phyloP scores from a whole-genome alignment of 305 asterid genomes.

The Ilex paraguariensis region DNA sequence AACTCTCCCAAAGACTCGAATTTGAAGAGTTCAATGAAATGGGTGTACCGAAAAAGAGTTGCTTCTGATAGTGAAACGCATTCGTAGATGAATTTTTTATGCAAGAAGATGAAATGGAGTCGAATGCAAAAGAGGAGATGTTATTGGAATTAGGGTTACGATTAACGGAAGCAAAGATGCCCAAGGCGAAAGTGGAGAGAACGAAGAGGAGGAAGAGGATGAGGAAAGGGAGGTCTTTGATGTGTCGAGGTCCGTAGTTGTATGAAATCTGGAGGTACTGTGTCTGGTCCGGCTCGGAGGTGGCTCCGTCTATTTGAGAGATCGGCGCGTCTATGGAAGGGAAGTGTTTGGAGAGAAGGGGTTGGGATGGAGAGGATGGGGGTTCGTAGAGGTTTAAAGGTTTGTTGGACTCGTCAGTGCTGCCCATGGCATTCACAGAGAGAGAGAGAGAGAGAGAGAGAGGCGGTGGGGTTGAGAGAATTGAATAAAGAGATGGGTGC shows the following conservation, averaged over 20 bases:
- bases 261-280: slow-evolving; percentile 87
- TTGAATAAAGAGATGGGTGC: slow-evolving; percentile 2
- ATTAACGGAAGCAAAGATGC: slow-evolving; percentile 69
- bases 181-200: slow-evolving; percentile 62
- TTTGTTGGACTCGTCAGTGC: slow-evolving; percentile 51
- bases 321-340: slow-evolving; percentile 24
- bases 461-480: slow-evolving; percentile 7
- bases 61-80: background rate
- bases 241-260: slow-evolving; percentile 57
- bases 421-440: slow-evolving; percentile 42
- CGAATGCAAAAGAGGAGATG: slow-evolving; percentile 41
- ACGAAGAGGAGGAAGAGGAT: slow-evolving; percentile 55
- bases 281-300: slow-evolving; percentile 45
- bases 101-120: slow-evolving; percentile 42
- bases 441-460: slow-evolving; percentile 4
- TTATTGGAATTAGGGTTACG: slow-evolving; percentile 55
- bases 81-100: background rate
- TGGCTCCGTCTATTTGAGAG: slow-evolving; percentile 21
- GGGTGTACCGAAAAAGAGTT: slow-evolving; percentile 13
- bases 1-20: slow-evolving; percentile 46
- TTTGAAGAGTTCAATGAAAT: slow-evolving; percentile 19
- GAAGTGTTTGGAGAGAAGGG: slow-evolving; percentile 51
- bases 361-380: slow-evolving; percentile 30
- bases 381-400: slow-evolving; percentile 40
- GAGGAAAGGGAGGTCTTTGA: slow-evolving; percentile 64